Percentiles rank a stretch among this genome's conserved stretches.
These are phyloP conservation scores for Rubus idaeus DNA, from an alignment of 306 rosid genomes.

Conservation along the genomic window DNA sequence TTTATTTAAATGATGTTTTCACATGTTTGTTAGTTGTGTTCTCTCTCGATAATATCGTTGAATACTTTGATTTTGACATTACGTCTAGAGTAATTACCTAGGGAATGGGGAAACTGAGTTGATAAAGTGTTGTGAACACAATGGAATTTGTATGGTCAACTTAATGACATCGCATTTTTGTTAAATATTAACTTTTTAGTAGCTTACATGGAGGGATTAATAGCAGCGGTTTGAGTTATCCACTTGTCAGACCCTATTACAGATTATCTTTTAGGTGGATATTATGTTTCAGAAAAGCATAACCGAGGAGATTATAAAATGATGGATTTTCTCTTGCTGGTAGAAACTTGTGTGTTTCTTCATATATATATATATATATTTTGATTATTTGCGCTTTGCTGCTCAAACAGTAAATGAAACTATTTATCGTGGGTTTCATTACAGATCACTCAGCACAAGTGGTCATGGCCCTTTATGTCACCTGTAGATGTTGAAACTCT, in stretches of 20 bases:
- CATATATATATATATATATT: neutral
- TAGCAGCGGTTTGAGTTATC: too few species aligned
- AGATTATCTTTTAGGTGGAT: neutral
- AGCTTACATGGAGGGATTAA: neutral
- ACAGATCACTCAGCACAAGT: constrained; percentile 84
- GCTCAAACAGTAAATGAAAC: neutral
- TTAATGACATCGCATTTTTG: neutral
- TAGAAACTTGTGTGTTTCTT: neutral
- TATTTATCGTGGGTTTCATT: neutral
- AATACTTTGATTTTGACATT: neutral
- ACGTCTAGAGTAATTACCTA: neutral
- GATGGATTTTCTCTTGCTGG: constrained; percentile 3
- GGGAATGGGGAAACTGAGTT: neutral
- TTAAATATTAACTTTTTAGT: too few species aligned
- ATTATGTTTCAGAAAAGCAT: neutral
- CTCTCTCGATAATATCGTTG: neutral
- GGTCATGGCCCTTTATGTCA: constrained; percentile 94
- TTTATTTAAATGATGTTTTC: neutral
- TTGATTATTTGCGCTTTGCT: neutral
- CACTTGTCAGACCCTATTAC: neutral
- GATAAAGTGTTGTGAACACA: neutral
- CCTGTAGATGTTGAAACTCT: constrained; percentile 87
- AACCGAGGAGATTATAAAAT: neutral
- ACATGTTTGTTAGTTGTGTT: neutral
- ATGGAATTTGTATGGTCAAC: neutral